Base-by-base conservation (phyloP, 108 stramenopile genomes). In the Discostella pseudostelligera region DNA sequence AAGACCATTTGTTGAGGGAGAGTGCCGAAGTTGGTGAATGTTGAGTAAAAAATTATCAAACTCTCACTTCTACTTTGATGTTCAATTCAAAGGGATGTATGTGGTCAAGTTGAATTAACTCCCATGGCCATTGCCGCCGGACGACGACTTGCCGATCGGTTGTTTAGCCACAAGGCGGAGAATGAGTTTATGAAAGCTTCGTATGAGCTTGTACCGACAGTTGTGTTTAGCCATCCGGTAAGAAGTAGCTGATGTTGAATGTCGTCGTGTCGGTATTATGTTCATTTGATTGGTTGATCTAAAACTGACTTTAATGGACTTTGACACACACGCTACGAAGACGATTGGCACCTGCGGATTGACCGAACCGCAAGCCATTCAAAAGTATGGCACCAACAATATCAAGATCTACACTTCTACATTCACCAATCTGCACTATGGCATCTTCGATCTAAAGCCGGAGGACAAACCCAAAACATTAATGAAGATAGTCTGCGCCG, bases 111-210 rank as follows among this genome's bases (percentile, higher is more conserved):
- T 11, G 92, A 93, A 68, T 74, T 99, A 8, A 99, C 98, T 4
- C 98, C 98, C 42, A 94, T 96, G 84, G 98, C 98, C 16, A 89
- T 95, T 25, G 94, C 94, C 1, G 95, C 95, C 12, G 97, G 94
- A 0, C 80, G 95, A 22, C 74, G 90, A 20, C 72, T 97, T 57
- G 84, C 90, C 0, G 97, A 97, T 78, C 81, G 93, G n/a, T 53
- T 97, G 37, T 97, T 92, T 71, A 92, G 87, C 49, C 70, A 71
- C 9, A 68, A 76, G 20, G 47, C 70, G 37, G 51, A 70, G 9
- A 56, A 73, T 44, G 26, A 32, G 37, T 19, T 65, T 29, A 49
- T 75, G 13, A 87, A 86, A 54, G 79, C 80, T 22, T 78, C 77
- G 54, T 94, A 96, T 78, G 87, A 90, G 9, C 32, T 65, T 16